Evolutionary conservation across 2,329 filamentous ascomycete species (phyloP).

Genomic region (Claviceps cyperi): DNA sequence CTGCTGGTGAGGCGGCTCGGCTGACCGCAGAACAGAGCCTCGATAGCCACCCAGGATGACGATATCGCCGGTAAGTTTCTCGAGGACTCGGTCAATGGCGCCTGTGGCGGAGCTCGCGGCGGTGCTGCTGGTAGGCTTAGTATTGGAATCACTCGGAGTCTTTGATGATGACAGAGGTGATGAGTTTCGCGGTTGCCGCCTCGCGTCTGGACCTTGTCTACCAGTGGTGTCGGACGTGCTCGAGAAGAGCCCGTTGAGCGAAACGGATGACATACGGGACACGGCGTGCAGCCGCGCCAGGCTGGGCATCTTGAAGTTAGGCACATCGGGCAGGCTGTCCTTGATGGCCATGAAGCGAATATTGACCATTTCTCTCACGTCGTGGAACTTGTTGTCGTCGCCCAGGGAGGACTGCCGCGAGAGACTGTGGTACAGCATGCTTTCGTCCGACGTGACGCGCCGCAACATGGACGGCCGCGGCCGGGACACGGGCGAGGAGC

Average conservation of each 20-base stretch:
- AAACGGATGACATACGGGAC: conserved; percentile 17
- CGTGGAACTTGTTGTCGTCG: conserved; percentile 65
- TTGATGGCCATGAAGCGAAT: conserved; percentile 79
- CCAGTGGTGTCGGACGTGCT: conserved; percentile 12
- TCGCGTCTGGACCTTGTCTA: neutral
- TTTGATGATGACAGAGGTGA: neutral
- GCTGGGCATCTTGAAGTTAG: conserved; percentile 58
- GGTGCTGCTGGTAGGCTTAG: too few relatives aligned
- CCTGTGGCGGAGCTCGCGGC: conserved; percentile 7
- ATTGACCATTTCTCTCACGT: conserved; percentile 76
- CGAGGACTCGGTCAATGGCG: conserved; percentile 40
- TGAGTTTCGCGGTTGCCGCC: neutral
- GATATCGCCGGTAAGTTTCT: conserved; percentile 65
- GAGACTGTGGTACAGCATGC: conserved; percentile 58
- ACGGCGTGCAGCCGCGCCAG: conserved; percentile 36
- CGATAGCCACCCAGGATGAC: conserved; percentile 84
- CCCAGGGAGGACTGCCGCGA: conserved; percentile 73
- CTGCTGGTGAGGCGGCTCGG: conserved; percentile 69
- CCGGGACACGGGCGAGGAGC: neutral
- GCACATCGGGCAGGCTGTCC: conserved; percentile 69
- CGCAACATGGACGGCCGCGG: conserved; percentile 15
- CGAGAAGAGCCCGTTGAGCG: conserved; percentile 18
- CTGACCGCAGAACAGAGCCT: conserved; percentile 76
- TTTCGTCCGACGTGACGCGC: conserved; percentile 46
- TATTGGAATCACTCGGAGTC: neutral